Conservation (phyloP, 192 early-diverging fungal genomes). For the Martensiomyces pterosporus region DNA sequence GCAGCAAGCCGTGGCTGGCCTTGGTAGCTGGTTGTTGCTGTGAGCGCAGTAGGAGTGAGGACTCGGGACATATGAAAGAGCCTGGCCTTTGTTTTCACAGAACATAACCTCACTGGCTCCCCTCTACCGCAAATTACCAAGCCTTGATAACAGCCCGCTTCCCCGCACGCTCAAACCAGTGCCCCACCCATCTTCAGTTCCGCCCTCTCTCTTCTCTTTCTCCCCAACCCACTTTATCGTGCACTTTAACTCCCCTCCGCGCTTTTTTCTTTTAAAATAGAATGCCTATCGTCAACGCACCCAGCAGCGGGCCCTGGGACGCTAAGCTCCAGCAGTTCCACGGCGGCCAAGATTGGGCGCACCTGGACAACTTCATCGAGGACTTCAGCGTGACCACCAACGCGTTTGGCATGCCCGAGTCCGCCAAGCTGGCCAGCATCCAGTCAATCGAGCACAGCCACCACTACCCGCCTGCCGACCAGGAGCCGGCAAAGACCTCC, state of each 20-base stretch:
- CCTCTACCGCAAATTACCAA: too few species aligned
- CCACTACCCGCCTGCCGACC: conserved; percentile 89
- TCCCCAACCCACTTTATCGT: not conserved
- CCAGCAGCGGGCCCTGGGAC: conserved; percentile 62
- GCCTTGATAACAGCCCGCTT: too few species aligned
- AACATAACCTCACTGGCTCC: too few species aligned
- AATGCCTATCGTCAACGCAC: conserved; percentile 7
- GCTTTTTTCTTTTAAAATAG: not conserved
- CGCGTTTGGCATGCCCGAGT: conserved; percentile 73
- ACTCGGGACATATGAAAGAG: too few species aligned
- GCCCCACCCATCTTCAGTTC: not conserved
- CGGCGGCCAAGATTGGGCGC: conserved; percentile 81
- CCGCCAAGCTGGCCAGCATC: conserved; percentile 67
- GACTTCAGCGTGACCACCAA: conserved; percentile 93
- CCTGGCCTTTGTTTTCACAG: too few species aligned
- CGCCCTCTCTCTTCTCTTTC: not conserved
- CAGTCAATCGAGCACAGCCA: conserved; percentile 65
- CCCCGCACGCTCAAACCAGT: too few species aligned
- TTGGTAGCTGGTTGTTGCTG: too few species aligned
- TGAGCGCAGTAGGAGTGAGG: too few species aligned
- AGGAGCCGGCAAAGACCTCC: conserved; percentile 83
- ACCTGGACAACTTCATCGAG: conserved; percentile 83
- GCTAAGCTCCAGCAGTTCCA: conserved; percentile 85
- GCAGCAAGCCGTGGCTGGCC: too few species aligned
- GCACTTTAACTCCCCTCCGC: not conserved